Evolutionary conservation across 1,139 yeast species (phyloP).

Genomic region (Sugiyamaella novakii): DNA sequence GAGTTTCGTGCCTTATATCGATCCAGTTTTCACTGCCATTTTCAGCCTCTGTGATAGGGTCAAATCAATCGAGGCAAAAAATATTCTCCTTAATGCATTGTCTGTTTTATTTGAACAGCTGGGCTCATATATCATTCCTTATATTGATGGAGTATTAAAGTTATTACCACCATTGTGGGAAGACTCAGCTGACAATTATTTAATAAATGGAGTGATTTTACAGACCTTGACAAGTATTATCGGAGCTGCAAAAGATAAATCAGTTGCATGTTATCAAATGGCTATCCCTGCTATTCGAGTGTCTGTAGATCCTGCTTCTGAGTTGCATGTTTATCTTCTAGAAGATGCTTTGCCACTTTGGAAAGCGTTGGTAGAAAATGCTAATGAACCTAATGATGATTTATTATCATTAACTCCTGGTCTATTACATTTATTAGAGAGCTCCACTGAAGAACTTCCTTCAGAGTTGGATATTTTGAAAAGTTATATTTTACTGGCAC

Average conservation of each 20-base stretch:
- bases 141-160: conserved; percentile 53
- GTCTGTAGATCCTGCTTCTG: conserved; percentile 66
- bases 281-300: conserved; percentile 65
- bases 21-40: conserved; percentile 51
- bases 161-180: conserved; percentile 77
- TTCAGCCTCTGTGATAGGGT: conserved; percentile 53
- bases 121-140: conserved; percentile 40
- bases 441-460: conserved; percentile 78
- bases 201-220: conserved; percentile 67
- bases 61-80: conserved; percentile 69
- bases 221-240: conserved; percentile 69
- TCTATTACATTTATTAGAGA: conserved; percentile 53
- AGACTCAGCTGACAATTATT: conserved; percentile 52
- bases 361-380: conserved; percentile 67
- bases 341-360: conserved; percentile 92
- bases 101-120: conserved; percentile 63
- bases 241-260: conserved; percentile 54
- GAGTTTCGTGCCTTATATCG: conserved; percentile 66
- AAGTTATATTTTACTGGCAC: conserved; percentile 66
- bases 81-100: conserved; percentile 66
- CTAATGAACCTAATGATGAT: conserved; percentile 41
- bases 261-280: conserved; percentile 61
- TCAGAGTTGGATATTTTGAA: conserved; percentile 66
- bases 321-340: conserved; percentile 61
- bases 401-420: conserved; percentile 52